Base-by-base conservation (phyloP, 768 basidiomycete genomes). In the Leccinellum albellum region DNA sequence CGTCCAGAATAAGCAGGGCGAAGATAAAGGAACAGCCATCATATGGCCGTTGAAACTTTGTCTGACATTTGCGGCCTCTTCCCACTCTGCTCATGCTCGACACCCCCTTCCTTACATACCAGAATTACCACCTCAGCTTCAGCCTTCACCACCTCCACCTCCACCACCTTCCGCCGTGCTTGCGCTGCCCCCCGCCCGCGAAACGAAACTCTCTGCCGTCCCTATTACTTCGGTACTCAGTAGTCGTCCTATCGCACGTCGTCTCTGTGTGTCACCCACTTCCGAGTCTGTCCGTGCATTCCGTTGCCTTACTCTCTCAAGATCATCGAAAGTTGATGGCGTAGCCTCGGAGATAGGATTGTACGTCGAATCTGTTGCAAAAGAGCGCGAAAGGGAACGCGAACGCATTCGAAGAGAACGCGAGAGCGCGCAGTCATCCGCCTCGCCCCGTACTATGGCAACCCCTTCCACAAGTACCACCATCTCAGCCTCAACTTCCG, bases 1-100 rank as follows among this genome's bases (percentile, higher is more conserved):
- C 31, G 86, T 91, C 20, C 82, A 89, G 69, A 89, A 89, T 64
- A 85, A 81, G 59, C 88, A 87, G 61, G 88, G 87, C 31, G 89
- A 91, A 67, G 88, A 89, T 61, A 91, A 90, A 63, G 89, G 89
- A 1, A 73, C 89, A 29, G 75, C 80, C n/a, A 75, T 88, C 50
- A 83, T 91, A 59, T 92, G 89, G 76, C 90, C 91, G 2, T 71
- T 79, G 2, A 70, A 75, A 1, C 79, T 92, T 4, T 88, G 85
- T 60, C 76, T 69, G 73, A 74, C 70, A n/a, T 79, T 69, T 69
- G 76, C 62, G 59, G 70, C 75, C 15, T 63, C 73, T 47, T 66
- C 76, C 54, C 67, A 70, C 23, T 69, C 70, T 53, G 50, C 60
- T 10, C 77, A 76, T 61, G 69, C 72, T 49, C 76, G 78, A 8